Base-by-base conservation (phyloP, 108 stramenopile species). In the Conticribra weissflogii region DNA sequence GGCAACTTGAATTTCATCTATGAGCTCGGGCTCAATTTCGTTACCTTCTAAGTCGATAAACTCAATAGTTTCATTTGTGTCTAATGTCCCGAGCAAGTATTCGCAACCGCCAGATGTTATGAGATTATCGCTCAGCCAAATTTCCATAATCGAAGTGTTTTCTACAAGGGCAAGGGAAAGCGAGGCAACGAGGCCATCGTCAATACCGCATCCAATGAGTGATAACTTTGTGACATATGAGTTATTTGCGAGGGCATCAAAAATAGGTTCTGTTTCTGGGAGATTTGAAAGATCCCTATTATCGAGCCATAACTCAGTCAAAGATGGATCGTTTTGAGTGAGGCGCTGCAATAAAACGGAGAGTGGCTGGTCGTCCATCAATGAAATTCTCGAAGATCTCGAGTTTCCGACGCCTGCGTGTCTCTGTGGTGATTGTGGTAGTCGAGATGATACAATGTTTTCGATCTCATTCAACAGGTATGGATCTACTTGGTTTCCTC, bases 401-500 rank as follows among this genome's bases (percentile, higher is more conserved):
- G n/a, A n/a, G n/a, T n/a, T n/a, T n/a, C n/a, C n/a, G n/a, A n/a
- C n/a, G n/a, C n/a, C n/a, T n/a, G n/a, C n/a, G n/a, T n/a, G 36
- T 12, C 36, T 41, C 36, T 41, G 12, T 12, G 36, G 36, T 5
- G 36, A 41, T 5, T 12, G 36, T 12, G 36, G 12, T 41, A 9
- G 36, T 5, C 36, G 36, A 41, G 50, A 52, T 0, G 66, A 41
- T 17, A 55, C 32, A 31, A 72, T 72, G 2, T 31, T 18, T 49
- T 72, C 48, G 25, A 81, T 76, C 46, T 66, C 70, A 51, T 76
- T 41, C 31, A 81, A 22, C 23, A 70, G 55, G 19, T 66, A 50
- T 16, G 71, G 41, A 28, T 71, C 75, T 29, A 81, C 46, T 33
- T 58, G 59, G 34, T 81, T 81, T 14, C 64, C 76, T 33, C 49